Percentiles rank a stretch among this genome's conserved stretches.
Evolutionary conservation across 805 yeast species (phyloP).

Genomic region (Pichia ethanolica): DNA sequence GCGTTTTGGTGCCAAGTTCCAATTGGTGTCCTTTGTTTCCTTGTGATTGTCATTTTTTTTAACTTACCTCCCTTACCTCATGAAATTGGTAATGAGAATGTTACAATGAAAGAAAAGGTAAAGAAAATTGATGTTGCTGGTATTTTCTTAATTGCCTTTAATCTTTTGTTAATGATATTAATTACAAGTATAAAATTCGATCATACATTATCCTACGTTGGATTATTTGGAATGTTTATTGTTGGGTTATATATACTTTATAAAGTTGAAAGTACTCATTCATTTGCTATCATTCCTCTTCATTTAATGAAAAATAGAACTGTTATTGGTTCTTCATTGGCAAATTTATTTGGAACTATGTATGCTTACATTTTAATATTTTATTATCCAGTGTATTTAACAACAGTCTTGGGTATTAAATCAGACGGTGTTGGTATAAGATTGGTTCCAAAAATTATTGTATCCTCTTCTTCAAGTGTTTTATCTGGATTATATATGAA

Average conservation of each 20-base stretch:
- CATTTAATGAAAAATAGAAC: constrained; percentile 48
- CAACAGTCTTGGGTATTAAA: constrained; percentile 45
- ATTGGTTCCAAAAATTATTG: constrained; percentile 53
- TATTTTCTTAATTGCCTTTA: constrained; percentile 25
- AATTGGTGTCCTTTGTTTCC: constrained; percentile 32
- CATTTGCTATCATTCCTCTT: constrained; percentile 59
- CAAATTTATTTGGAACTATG: constrained; percentile 56
- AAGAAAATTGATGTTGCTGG: constrained; percentile 47
- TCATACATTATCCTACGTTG: background rate
- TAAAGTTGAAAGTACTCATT: constrained; percentile 16
- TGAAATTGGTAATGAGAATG: constrained; percentile 24
- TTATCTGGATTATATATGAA: constrained; percentile 62
- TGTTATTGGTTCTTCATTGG: constrained; percentile 54
- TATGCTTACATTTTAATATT: constrained; percentile 39
- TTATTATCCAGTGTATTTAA: constrained; percentile 55
- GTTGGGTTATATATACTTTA: constrained; percentile 10
- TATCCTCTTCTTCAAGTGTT: constrained; percentile 51
- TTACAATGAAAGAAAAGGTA: constrained; percentile 37
- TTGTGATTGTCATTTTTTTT: constrained; percentile 35
- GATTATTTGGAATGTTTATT: background rate
- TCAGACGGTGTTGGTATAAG: constrained; percentile 55
- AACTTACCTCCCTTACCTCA: constrained; percentile 39
- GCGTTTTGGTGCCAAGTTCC: constrained; percentile 53
- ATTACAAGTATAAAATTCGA: constrained; percentile 33
- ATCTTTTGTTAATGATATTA: constrained; percentile 26